These are phyloP conservation scores for Arabis alpina DNA, from an alignment of 345 rosid species.

Conservation along the genomic window DNA sequence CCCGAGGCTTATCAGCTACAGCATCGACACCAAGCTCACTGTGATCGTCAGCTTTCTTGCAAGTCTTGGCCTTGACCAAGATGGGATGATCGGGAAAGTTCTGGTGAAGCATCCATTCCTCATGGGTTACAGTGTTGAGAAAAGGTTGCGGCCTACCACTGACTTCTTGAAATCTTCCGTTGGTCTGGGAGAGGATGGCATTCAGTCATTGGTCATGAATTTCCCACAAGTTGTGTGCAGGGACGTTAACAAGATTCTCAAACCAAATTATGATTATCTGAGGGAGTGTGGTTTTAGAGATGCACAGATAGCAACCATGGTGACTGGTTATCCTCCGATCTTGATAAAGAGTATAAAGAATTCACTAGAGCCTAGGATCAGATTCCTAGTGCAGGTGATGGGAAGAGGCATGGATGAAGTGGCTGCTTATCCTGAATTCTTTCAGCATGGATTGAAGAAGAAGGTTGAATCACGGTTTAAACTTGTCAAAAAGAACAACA, in stretches of 20 bases:
- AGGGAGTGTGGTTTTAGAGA: constrained; percentile 59
- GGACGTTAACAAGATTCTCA: constrained; percentile 63
- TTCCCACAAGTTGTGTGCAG: constrained; percentile 75
- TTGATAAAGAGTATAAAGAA: constrained; percentile 69
- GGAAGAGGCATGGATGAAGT: constrained; percentile 67
- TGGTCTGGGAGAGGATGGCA: constrained; percentile 54
- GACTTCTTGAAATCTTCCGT: constrained; percentile 60
- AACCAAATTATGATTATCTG: constrained; percentile 56
- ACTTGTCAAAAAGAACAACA: constrained; percentile 55
- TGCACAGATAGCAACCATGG: constrained; percentile 57
- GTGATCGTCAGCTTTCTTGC: constrained; percentile 62
- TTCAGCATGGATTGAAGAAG: constrained; percentile 75
- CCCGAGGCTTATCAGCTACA: constrained; percentile 80
- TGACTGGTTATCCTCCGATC: constrained; percentile 68
- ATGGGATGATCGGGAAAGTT: constrained; percentile 69
- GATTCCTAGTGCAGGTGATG: constrained; percentile 72
- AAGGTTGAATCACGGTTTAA: constrained; percentile 61
- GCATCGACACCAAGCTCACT: constrained; percentile 68
- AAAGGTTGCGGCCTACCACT: constrained; percentile 61
- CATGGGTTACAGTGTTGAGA: constrained; percentile 70
- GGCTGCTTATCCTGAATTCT: constrained; percentile 64
- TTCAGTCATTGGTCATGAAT: constrained; percentile 56
- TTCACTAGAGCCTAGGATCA: constrained; percentile 72
- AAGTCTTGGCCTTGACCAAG: constrained; percentile 59
- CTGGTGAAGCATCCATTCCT: constrained; percentile 69